Evolutionary conservation across 371 early-diverging fungal species (phyloP).

Genomic region (Lichtheimia corymbifera): DNA sequence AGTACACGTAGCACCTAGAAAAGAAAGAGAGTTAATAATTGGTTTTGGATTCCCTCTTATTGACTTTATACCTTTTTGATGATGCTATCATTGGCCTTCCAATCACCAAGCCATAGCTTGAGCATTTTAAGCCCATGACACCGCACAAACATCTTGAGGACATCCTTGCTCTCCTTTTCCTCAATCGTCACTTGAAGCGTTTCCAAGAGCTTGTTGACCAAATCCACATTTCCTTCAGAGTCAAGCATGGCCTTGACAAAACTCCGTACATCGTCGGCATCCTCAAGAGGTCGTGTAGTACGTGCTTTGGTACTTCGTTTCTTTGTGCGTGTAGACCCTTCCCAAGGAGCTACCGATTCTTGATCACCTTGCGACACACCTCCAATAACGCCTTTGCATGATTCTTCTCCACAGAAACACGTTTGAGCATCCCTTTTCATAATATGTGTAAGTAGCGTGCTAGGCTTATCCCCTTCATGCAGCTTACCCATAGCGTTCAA

Average conservation of each 20-base stretch:
- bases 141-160: slow-evolving; percentile 40
- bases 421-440: slow-evolving; percentile 66
- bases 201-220: slow-evolving; percentile 51
- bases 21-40: slow-evolving; percentile 1
- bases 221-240: slow-evolving; percentile 55
- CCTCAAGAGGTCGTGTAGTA: slow-evolving; percentile 41
- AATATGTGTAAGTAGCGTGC: background rate
- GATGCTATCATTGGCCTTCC: slow-evolving; percentile 43
- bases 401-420: slow-evolving; percentile 90
- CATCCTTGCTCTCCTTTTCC: slow-evolving; percentile 35
- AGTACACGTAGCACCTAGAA: slow-evolving; percentile 39
- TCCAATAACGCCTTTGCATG: slow-evolving; percentile 92
- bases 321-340: slow-evolving; percentile 27
- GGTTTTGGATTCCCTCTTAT: background rate
- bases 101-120: slow-evolving; percentile 53
- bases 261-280: slow-evolving; percentile 61
- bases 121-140: slow-evolving; percentile 51
- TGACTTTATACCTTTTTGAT: slow-evolving; percentile 27
- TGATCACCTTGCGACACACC: slow-evolving; percentile 55
- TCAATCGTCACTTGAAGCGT: slow-evolving; percentile 39
- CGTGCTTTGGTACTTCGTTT: slow-evolving; percentile 6
- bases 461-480: background rate
- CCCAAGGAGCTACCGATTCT: slow-evolving; percentile 28
- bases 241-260: slow-evolving; percentile 70
- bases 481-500: slow-evolving; percentile 73